Evolutionary conservation across 768 basidiomycete species (phyloP).

Genomic region (Butyriboletus loyo): DNA sequence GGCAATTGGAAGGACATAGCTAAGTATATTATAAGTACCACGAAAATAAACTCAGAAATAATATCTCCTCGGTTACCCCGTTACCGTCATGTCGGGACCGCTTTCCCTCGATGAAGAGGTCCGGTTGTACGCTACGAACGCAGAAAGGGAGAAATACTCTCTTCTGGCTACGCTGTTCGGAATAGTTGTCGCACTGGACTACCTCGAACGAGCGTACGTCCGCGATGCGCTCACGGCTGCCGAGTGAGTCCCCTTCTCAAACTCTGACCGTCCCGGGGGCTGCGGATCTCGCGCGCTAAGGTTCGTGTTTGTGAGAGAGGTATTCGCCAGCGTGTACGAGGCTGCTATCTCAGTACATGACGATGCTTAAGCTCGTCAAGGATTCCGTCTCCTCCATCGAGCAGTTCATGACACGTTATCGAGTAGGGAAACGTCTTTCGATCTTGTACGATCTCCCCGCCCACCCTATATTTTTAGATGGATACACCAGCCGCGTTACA

Average conservation of each 20-base stretch:
- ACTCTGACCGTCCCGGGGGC: neutral
- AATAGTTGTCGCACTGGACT: slow-evolving; percentile 88
- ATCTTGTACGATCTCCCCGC: neutral
- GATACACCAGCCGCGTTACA: slow-evolving; percentile 92
- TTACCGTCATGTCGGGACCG: slow-evolving; percentile 29
- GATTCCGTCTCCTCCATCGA: slow-evolving; percentile 84
- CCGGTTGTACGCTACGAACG: slow-evolving; percentile 80
- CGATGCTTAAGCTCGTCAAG: slow-evolving; percentile 93
- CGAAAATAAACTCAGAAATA: neutral
- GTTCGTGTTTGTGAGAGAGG: slow-evolving; percentile 45
- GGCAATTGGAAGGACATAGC: slow-evolving; percentile 29
- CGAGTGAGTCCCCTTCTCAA: slow-evolving; percentile 59
- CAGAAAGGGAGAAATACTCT: slow-evolving; percentile 86
- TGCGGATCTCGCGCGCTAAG: slow-evolving; percentile 6
- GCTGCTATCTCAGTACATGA: slow-evolving; percentile 95
- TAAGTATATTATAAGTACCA: neutral
- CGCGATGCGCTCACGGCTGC: slow-evolving; percentile 87
- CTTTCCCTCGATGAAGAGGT: slow-evolving; percentile 88
- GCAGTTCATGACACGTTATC: slow-evolving; percentile 86
- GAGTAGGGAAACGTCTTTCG: slow-evolving; percentile 43
- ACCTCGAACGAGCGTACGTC: slow-evolving; percentile 93
- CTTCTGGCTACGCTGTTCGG: slow-evolving; percentile 88
- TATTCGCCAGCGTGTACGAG: slow-evolving; percentile 96
- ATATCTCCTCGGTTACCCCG: neutral
- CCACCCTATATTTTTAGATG: slow-evolving; percentile 51